Percentiles rank a stretch among this genome's conserved stretches.
phyloP scores from a whole-genome alignment of 495 filamentous ascomycete genomes.

The Collariella sp. region DNA sequence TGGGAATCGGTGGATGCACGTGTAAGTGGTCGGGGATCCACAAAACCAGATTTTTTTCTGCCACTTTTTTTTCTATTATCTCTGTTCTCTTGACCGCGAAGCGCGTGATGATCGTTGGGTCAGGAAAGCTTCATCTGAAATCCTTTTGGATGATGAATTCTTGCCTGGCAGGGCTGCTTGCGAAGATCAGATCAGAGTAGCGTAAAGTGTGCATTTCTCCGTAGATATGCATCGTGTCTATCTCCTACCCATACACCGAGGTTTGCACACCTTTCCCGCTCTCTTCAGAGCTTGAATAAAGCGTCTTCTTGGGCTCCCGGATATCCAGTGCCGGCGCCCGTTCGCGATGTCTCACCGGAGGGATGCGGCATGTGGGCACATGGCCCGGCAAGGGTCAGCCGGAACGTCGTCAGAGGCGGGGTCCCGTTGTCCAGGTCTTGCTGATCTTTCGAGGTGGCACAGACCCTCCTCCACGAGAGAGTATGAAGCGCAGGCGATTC shows the following conservation, averaged over 20 bases:
- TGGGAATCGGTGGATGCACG: background rate
- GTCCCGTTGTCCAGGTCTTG: background rate
- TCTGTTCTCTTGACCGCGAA: background rate
- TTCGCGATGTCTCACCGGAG: no score
- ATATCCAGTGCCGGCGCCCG: background rate
- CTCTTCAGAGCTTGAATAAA: no score
- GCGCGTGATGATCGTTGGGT: background rate
- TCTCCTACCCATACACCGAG: no score
- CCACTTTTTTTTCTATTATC: background rate
- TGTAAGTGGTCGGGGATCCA: background rate
- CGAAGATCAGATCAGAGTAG: no score
- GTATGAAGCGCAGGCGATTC: no score
- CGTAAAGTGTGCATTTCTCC: no score
- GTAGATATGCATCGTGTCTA: no score
- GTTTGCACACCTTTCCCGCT: no score
- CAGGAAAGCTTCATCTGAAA: background rate
- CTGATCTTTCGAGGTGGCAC: background rate
- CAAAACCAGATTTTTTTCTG: background rate
- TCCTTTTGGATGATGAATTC: background rate
- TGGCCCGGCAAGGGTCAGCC: background rate
- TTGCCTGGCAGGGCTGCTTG: background rate
- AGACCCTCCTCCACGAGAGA: background rate
- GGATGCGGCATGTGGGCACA: background rate
- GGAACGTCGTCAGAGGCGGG: background rate
- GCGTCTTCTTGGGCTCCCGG: background rate